These are phyloP conservation scores for Euphorbia celastroides DNA, from an alignment of 441 rosid genomes.

Conservation along the genomic window DNA sequence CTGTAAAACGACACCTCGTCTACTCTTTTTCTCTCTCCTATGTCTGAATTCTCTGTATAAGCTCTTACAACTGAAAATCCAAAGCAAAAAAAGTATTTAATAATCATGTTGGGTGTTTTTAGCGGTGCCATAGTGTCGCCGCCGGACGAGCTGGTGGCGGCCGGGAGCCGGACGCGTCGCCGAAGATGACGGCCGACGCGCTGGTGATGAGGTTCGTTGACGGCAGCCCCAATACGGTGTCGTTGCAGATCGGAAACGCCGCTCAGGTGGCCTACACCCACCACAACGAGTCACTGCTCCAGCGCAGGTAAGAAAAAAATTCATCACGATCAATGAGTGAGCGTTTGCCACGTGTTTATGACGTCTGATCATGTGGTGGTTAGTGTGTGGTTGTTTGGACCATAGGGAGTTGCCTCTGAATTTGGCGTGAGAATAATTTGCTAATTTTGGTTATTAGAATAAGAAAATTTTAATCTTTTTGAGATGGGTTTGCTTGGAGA, in stretches of 20 bases:
- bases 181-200: slow-evolving; percentile 54
- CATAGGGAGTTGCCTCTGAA: neutral
- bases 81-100: neutral
- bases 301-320: slow-evolving; percentile 72
- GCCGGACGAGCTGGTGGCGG: slow-evolving; percentile 93
- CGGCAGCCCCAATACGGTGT: slow-evolving; percentile 52
- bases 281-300: slow-evolving; percentile 54
- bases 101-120: slow-evolving; percentile 76
- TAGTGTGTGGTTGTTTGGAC: neutral
- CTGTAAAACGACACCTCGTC: slow-evolving; percentile 14
- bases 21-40: neutral
- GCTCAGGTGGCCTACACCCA: slow-evolving; percentile 75
- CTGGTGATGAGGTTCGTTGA: slow-evolving; percentile 57
- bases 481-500: neutral
- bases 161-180: slow-evolving; percentile 92
- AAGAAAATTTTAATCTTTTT: neutral
- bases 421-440: neutral
- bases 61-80: neutral
- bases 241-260: slow-evolving; percentile 60
- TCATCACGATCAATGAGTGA: neutral
- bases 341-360: neutral
- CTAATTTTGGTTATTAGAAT: neutral
- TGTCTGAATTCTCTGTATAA: slow-evolving; percentile 9
- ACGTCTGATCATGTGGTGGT: neutral
- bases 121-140: slow-evolving; percentile 69